These are phyloP conservation scores for Thielaviopsis euricoi DNA, from an alignment of 2,329 filamentous ascomycete genomes.

Conservation along the genomic window DNA sequence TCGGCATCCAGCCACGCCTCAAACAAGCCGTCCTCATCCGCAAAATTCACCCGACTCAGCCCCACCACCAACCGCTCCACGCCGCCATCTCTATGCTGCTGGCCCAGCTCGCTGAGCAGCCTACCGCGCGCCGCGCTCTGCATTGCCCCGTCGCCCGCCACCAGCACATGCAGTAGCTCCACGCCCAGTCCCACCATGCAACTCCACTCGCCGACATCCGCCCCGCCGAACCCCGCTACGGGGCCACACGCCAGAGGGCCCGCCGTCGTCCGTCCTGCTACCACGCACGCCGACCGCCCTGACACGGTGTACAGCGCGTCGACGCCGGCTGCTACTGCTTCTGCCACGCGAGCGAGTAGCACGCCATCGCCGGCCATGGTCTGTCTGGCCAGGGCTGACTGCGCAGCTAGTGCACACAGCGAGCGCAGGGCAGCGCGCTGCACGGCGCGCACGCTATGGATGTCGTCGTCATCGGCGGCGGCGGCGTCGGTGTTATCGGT, in stretches of 20 bases:
- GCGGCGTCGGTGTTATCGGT: no score
- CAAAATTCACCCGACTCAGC: slow-evolving; percentile 71
- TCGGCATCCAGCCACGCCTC: slow-evolving; percentile 63
- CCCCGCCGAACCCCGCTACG: neutral
- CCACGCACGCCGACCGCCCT: neutral
- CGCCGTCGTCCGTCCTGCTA: neutral
- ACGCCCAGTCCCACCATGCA: slow-evolving; percentile 32
- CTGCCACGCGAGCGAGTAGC: slow-evolving; percentile 58
- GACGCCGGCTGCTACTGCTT: slow-evolving; percentile 46
- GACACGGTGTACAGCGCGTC: slow-evolving; percentile 50
- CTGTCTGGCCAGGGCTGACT: slow-evolving; percentile 42
- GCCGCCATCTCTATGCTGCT: slow-evolving; percentile 33
- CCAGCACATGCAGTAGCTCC: slow-evolving; percentile 33
- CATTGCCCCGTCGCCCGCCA: slow-evolving; percentile 54
- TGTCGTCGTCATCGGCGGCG: slow-evolving; percentile 27
- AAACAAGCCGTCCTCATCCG: slow-evolving; percentile 58
- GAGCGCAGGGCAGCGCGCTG: slow-evolving; percentile 31
- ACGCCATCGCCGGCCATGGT: slow-evolving; percentile 53
- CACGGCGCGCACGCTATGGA: slow-evolving; percentile 27
- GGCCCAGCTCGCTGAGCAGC: neutral
- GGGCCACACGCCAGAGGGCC: no score
- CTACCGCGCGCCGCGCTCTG: slow-evolving; percentile 37
- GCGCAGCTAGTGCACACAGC: slow-evolving; percentile 43
- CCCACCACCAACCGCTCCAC: slow-evolving; percentile 70
- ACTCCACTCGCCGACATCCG: slow-evolving; percentile 20